A percentile compares a stretch with the other conserved stretches of the same genome.
These are phyloP conservation scores for Globisporangium paddicum DNA, from an alignment of 352 stramenopile genomes.

Conservation along the genomic window DNA sequence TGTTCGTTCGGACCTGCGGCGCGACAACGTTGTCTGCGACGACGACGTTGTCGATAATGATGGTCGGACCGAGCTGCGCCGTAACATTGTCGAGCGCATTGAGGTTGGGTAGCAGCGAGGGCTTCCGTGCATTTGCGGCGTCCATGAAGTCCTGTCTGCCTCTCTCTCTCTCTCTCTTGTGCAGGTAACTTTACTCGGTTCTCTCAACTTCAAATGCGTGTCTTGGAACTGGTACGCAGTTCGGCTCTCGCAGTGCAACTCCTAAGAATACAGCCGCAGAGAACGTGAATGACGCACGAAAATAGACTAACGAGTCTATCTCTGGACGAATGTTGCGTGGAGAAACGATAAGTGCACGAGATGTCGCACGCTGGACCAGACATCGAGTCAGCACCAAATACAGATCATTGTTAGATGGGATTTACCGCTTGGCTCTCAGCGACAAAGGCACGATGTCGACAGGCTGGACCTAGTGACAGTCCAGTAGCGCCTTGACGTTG, in stretches of 20 bases:
- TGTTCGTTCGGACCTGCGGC: background rate
- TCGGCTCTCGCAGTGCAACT: background rate
- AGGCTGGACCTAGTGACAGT: conserved; percentile 46
- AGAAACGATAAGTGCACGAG: background rate
- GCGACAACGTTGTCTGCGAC: background rate
- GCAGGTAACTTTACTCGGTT: background rate
- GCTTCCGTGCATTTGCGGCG: background rate
- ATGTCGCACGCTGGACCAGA: background rate
- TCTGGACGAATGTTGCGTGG: background rate
- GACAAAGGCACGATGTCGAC: background rate
- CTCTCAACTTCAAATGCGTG: background rate
- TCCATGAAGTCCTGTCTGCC: background rate
- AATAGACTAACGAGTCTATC: background rate
- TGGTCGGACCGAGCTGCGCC: background rate
- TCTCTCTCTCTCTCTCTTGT: background rate
- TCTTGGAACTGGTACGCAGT: background rate
- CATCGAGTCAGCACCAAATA: background rate
- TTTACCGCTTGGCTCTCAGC: background rate
- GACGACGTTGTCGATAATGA: conserved; percentile 40
- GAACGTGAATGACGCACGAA: background rate
- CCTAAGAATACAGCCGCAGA: background rate
- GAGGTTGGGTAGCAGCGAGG: conserved; percentile 1
- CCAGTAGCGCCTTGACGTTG: conserved; percentile 67
- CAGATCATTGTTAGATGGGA: background rate
- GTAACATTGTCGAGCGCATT: background rate